Base-by-base conservation (phyloP, 1,139 yeast species). In the Yamadazyma mexicana region DNA sequence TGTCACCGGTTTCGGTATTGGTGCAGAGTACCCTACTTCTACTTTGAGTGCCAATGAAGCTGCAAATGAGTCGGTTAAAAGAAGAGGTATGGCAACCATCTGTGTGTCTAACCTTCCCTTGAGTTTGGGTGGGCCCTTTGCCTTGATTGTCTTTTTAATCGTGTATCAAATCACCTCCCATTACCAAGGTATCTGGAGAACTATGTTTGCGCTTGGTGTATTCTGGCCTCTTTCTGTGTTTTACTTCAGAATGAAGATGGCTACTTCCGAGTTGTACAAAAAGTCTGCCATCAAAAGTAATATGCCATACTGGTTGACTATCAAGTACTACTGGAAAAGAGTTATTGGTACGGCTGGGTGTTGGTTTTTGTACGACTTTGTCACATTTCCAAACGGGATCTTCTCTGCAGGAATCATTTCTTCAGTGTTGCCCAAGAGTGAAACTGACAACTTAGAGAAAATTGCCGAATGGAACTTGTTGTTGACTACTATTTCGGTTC, bases 81-180 rank as follows among this genome's bases (percentile, higher is more conserved):
- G 73, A 52, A 71, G 91, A 57, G 89, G 91, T 36, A 75, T 81
- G 25, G 72, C 76, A 4, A 82, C 84, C 51, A 73, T 78, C 33
- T 50, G 84, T 57, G 83, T 80, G 16, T 84, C 92, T 7, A 85
- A 85, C 57, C 65, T 85, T 35, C 92, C 92, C 3, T 64, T 85
- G 34, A 70, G 87, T 3, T 69, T 84, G 36, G 92, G 94, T 42
- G 88, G 88, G 7, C 92, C 92, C 14, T 81, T 85, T 58, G 86
- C 88, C n/a, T 59, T 81, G 40, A 69, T 73, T 41, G 69, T 83
- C 31, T 85, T 84, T 56, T 64, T 84, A 47, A 82, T 85, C 52
- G 89, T 84, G 12, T 72, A 77, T 61, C 67, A 70, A 42, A 82
- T 83, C 37, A 77, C 83, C 27, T 76, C 53, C 3, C 41, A 44